Evolutionary conservation across 2,329 filamentous ascomycete species (phyloP).

Genomic region (Xylaria sp.): DNA sequence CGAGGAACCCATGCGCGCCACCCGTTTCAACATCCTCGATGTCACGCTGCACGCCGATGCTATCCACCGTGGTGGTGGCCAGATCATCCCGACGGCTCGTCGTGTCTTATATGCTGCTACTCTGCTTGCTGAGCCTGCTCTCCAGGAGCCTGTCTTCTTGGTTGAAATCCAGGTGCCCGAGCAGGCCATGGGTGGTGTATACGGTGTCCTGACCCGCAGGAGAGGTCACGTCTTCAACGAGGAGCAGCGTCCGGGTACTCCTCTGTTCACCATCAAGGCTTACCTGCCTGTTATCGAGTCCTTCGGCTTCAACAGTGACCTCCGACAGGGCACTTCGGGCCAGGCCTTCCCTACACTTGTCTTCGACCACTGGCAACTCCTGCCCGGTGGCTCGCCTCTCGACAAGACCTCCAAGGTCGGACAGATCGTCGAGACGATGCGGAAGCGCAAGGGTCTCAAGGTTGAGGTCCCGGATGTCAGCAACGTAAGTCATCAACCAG

Average conservation of each 20-base stretch:
- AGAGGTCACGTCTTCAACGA: conserved; percentile 99
- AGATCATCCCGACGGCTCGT: conserved; percentile 96
- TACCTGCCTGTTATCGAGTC: conserved; percentile 97
- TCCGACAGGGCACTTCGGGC: conserved; percentile 88
- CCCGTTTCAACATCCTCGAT: conserved; percentile 99
- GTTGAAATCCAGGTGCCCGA: conserved; percentile 99
- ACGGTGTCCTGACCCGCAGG: conserved; percentile 95
- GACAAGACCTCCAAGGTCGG: conserved; percentile 83
- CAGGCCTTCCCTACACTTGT: conserved; percentile 99
- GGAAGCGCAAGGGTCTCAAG: conserved; percentile 99
- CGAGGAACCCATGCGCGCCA: conserved; percentile 95
- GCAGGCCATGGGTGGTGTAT: conserved; percentile 99
- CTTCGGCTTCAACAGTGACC: conserved; percentile 98
- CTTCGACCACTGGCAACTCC: conserved; percentile 98
- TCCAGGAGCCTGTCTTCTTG: conserved; percentile 97
- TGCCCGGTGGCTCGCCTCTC: conserved; percentile 90
- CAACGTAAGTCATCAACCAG: conserved; percentile 76
- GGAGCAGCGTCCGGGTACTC: conserved; percentile 97
- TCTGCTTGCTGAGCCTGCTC: conserved; percentile 86
- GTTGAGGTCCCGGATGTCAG: conserved; percentile 87
- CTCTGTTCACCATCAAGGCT: conserved; percentile 98
- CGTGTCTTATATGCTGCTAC: conserved; percentile 95
- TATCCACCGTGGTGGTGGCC: conserved; percentile 98
- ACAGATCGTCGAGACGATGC: conserved; percentile 82
- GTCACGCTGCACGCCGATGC: conserved; percentile 99